Evolutionary conservation across 106 monocot species (phyloP).

Genomic region (Agapanthus africanus): DNA sequence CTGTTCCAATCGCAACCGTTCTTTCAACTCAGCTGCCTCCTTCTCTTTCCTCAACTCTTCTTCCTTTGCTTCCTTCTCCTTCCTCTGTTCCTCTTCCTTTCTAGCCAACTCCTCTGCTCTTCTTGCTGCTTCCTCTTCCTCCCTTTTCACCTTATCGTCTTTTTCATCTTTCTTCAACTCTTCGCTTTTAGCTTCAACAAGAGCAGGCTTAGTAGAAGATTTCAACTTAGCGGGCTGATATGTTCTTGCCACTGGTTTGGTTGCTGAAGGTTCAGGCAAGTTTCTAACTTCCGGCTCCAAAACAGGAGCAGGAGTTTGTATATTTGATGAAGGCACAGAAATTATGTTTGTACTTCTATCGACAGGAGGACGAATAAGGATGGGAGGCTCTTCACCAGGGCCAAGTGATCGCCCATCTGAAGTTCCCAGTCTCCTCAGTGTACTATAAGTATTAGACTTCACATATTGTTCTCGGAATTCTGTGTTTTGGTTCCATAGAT

Average conservation of each 20-base stretch:
- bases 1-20: slow-evolving; percentile 61
- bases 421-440: slow-evolving; percentile 61
- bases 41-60: slow-evolving; percentile 28
- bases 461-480: slow-evolving; percentile 74
- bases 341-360: slow-evolving; percentile 4
- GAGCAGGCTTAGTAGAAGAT: slow-evolving; percentile 9
- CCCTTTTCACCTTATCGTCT: slow-evolving; percentile 14
- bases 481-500: slow-evolving; percentile 68
- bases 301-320: slow-evolving; percentile 1
- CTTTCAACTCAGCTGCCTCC: slow-evolving; percentile 26
- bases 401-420: slow-evolving; percentile 66
- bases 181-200: slow-evolving; percentile 11
- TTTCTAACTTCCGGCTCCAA: slow-evolving; percentile 9
- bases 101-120: slow-evolving; percentile 31
- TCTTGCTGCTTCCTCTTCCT: slow-evolving; percentile 24
- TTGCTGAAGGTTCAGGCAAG: slow-evolving; percentile 1
- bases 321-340: slow-evolving; percentile 8
- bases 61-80: slow-evolving; percentile 35
- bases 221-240: slow-evolving; percentile 25
- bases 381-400: slow-evolving; percentile 49
- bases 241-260: slow-evolving; percentile 11
- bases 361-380: slow-evolving; percentile 8
- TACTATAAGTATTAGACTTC: slow-evolving; percentile 46
- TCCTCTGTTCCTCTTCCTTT: slow-evolving; percentile 26
- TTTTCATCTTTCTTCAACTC: slow-evolving; percentile 19